Percentiles rank a stretch among this genome's conserved stretches.
These are phyloP conservation scores for Candida jianshihensis DNA, from an alignment of 805 yeast species.

Conservation along the genomic window DNA sequence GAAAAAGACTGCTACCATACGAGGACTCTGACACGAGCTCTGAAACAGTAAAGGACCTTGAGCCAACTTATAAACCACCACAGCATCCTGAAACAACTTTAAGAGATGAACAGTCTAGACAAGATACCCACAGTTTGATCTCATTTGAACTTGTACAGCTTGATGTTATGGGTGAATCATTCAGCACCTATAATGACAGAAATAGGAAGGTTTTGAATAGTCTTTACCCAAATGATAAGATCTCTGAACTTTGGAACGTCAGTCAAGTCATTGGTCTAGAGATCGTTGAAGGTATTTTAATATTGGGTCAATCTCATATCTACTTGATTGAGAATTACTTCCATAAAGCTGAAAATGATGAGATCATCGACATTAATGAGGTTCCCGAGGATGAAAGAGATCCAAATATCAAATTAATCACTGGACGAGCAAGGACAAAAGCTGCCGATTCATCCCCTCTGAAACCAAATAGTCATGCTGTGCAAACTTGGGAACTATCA, in stretches of 20 bases:
- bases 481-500: constrained; percentile 53
- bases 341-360: constrained; percentile 40
- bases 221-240: constrained; percentile 61
- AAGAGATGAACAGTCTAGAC: constrained; percentile 9
- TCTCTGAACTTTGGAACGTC: constrained; percentile 67
- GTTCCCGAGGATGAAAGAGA: constrained; percentile 60
- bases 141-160: constrained; percentile 41
- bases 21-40: constrained; percentile 39
- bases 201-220: constrained; percentile 70
- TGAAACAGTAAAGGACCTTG: constrained; percentile 37
- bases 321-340: constrained; percentile 69
- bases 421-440: constrained; percentile 34
- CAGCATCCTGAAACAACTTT: not conserved
- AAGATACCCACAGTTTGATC: constrained; percentile 20
- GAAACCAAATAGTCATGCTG: constrained; percentile 34
- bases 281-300: constrained; percentile 67
- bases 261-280: constrained; percentile 73
- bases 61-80: constrained; percentile 17
- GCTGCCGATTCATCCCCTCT: constrained; percentile 7
- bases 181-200: constrained; percentile 47
- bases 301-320: constrained; percentile 56
- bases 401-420: constrained; percentile 57
- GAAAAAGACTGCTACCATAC: constrained; percentile 52
- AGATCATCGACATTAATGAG: constrained; percentile 58
- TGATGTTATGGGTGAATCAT: constrained; percentile 26